Percentiles rank a stretch among this genome's conserved stretches.
These are phyloP conservation scores for Wickerhamomyces sp. DNA, from an alignment of 1,139 yeast species.

Conservation along the genomic window DNA sequence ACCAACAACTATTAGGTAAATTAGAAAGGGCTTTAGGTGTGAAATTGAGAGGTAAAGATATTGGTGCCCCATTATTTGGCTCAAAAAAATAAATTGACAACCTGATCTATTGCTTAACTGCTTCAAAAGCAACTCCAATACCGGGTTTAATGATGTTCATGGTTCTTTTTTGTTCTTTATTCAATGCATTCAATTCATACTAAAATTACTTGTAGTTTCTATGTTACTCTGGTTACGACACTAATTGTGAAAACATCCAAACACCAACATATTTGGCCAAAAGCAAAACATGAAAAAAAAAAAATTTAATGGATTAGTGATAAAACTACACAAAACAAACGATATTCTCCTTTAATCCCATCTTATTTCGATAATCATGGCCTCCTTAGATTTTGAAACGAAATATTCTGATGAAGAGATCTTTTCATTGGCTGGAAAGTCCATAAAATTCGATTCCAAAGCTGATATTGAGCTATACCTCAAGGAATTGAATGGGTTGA, in stretches of 20 bases:
- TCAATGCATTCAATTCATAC: not conserved
- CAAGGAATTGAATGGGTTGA: slow-evolving; percentile 43
- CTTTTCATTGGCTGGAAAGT: slow-evolving; percentile 71
- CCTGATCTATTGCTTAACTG: not conserved
- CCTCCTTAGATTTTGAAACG: slow-evolving; percentile 32
- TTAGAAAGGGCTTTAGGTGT: slow-evolving; percentile 93
- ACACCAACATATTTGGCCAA: too few species aligned
- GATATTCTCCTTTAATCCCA: not conserved
- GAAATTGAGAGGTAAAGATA: slow-evolving; percentile 92
- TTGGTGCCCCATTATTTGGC: slow-evolving; percentile 75
- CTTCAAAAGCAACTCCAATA: not conserved
- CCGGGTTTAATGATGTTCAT: slow-evolving; percentile 1
- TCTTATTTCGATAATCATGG: slow-evolving; percentile 24
- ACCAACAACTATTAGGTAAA: slow-evolving; percentile 90
- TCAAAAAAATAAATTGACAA: slow-evolving; percentile 29
- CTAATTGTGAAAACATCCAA: slow-evolving; percentile 1
- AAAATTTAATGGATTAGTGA: slow-evolving; percentile 1
- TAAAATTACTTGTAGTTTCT: not conserved
- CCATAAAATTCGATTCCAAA: slow-evolving; percentile 66
- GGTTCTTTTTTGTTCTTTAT: not conserved
- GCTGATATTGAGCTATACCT: slow-evolving; percentile 70
- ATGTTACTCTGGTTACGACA: too few species aligned
- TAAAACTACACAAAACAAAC: not conserved
- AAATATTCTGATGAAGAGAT: slow-evolving; percentile 27
- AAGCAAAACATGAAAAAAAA: slow-evolving; percentile 1